Base-by-base conservation (phyloP, 1,139 yeast species). In the Geotrichum australiense region DNA sequence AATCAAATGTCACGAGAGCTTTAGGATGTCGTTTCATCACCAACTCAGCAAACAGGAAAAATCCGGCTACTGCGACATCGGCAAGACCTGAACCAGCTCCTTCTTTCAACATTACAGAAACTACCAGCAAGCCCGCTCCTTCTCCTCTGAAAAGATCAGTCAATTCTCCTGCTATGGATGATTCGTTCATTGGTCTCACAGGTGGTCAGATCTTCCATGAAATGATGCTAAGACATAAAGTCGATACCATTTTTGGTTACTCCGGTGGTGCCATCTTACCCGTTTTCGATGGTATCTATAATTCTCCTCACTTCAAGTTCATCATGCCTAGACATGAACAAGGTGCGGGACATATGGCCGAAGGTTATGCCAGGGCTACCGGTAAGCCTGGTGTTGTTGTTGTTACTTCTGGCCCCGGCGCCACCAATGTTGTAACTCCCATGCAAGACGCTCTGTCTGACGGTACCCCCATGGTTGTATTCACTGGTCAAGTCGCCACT, bases 281-380 rank as follows among this genome's bases (percentile, higher is more conserved):
- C 19, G 98, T 91, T 24, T 91, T 83, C 60, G 98, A 91, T 62
- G 98, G 97, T 53, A 91, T 91, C 56, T 84, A 83, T 71, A 83
- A 89, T 68, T 84, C 96, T 12, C 80, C 82, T 46, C 77, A 82
- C 57, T 89, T 91, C 71, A 78, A 80, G 53, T 91, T 91, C 62
- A 85, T 91, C 46, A 71, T 91, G 54, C 98, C 98, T 41, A 78
- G 94, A 59, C 98, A 91, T 62, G 98, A 91, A 65, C 98, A 91
- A 68, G 98, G 98, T 64, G 98, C 98, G 18, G 98, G 98, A 40
- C 98, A 91, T 66, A 91, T 91, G 98, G 98, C 98, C 42, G 97
- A 91, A 69, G 98, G 98, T 49, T 91, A 91, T 56, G 97, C 98
- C 45, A 74, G 94, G 54, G 98, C 94, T 26, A 69, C 76, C 19